phyloP scores from a whole-genome alignment of 169 alveolate genomes.

The Cryptosporidium andersoni region DNA sequence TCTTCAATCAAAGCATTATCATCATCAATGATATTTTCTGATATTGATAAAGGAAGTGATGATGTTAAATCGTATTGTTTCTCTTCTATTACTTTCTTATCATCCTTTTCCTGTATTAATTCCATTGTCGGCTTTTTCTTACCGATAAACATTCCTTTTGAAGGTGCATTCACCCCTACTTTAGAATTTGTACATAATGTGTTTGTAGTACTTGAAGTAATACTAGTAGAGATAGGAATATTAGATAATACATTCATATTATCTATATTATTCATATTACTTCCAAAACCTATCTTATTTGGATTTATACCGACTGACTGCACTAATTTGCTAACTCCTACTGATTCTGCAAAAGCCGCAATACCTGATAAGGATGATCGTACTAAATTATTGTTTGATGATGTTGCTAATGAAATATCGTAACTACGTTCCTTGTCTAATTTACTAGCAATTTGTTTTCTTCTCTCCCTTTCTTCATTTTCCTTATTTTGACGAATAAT shows the following conservation, averaged over 20 bases:
- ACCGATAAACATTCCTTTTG: conserved; percentile 77
- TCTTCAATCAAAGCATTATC: conserved; percentile 74
- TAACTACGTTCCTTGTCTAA: conserved; percentile 82
- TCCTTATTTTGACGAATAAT: conserved; percentile 78
- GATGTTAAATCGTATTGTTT: conserved; percentile 15
- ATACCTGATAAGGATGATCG: conserved; percentile 64
- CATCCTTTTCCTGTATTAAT: conserved; percentile 24
- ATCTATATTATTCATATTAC: background rate
- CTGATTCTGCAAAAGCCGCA: conserved; percentile 69
- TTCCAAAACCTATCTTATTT: background rate
- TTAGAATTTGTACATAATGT: background rate
- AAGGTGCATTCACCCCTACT: conserved; percentile 63
- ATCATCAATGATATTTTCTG: conserved; percentile 48
- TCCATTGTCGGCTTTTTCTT: conserved; percentile 72
- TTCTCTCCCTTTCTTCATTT: conserved; percentile 88
- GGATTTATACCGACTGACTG: conserved; percentile 42
- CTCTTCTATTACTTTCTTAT: background rate
- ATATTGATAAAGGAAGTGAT: background rate
- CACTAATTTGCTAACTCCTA: conserved; percentile 52
- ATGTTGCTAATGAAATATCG: conserved; percentile 64
- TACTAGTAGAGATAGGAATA: conserved; percentile 1
- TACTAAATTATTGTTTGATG: conserved; percentile 57
- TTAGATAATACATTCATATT: background rate
- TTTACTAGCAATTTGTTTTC: conserved; percentile 86
- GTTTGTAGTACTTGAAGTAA: background rate